Evolutionary conservation across 2,329 filamentous ascomycete genomes (phyloP).

Genomic region (Epichloe typhina): DNA sequence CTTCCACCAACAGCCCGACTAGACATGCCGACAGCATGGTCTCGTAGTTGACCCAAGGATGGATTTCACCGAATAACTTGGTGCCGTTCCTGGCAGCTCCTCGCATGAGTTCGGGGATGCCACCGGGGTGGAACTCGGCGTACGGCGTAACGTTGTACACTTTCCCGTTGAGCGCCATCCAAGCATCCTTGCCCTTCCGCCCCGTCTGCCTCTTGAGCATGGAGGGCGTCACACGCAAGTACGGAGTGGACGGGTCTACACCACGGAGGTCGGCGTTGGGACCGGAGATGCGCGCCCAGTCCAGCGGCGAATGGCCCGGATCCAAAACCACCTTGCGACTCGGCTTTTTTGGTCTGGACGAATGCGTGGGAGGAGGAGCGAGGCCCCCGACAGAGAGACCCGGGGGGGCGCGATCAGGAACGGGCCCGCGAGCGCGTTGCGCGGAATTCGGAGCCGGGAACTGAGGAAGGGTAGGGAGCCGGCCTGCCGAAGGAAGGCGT

Average conservation of each 20-base stretch:
- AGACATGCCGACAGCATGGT: conserved; percentile 53
- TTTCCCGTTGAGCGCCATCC: conserved; percentile 78
- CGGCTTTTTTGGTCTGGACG: conserved; percentile 38
- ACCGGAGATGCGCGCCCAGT: conserved; percentile 75
- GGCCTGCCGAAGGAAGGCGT: conserved; percentile 16
- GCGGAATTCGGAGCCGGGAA: conserved; percentile 41
- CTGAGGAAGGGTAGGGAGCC: conserved; percentile 23
- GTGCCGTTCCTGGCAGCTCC: conserved; percentile 50
- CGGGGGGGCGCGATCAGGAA: conserved; percentile 26
- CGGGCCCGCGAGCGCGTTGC: conserved; percentile 32
- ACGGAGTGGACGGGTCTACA: conserved; percentile 34
- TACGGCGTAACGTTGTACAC: conserved; percentile 95
- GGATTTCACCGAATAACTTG: conserved; percentile 50
- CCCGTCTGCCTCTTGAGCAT: conserved; percentile 70
- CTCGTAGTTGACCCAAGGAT: conserved; percentile 62
- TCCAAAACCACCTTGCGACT: conserved; percentile 63
- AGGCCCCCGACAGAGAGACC: conserved; percentile 26
- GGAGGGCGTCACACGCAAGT: conserved; percentile 68
- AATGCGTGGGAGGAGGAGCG: conserved; percentile 42
- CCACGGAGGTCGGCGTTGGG: conserved; percentile 56
- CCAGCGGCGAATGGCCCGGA: conserved; percentile 88
- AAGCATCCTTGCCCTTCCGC: conserved; percentile 72
- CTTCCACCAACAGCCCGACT: conserved; percentile 49
- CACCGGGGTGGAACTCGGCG: conserved; percentile 80
- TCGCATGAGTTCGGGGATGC: conserved; percentile 57